These are phyloP conservation scores for Ceratobasidium sp. DNA, from an alignment of 1,284 basidiomycete genomes.

Conservation along the genomic window DNA sequence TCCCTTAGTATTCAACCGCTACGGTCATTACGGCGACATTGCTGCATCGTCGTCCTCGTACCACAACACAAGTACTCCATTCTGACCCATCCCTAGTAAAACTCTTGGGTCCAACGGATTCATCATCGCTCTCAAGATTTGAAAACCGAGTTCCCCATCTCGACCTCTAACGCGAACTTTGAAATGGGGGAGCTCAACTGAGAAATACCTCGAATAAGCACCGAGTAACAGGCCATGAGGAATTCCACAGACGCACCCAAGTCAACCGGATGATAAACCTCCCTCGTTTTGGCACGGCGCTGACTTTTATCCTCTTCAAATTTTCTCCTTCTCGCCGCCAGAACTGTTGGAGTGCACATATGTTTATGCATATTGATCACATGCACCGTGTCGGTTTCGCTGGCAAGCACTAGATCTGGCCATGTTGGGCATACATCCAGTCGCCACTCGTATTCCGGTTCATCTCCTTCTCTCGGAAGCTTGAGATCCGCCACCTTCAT, in stretches of 20 bases:
- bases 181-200: constrained; percentile 22
- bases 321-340: constrained; percentile 2
- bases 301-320: background rate
- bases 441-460: background rate
- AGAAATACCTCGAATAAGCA: background rate
- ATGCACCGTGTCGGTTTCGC: constrained; percentile 18
- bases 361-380: constrained; percentile 18
- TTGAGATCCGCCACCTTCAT: background rate
- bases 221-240: too few species aligned
- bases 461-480: background rate
- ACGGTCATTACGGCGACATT: too few species aligned
- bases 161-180: background rate
- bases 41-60: background rate
- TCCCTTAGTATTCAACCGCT: too few species aligned
- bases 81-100: constrained; percentile 22
- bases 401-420: constrained; percentile 20
- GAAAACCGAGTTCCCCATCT: background rate
- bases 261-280: background rate
- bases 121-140: constrained; percentile 22
- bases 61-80: constrained; percentile 25
- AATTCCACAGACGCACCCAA: background rate
- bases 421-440: background rate
- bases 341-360: constrained; percentile 1
- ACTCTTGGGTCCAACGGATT: constrained; percentile 25
- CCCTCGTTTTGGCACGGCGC: background rate